Conservation (phyloP, 2,329 filamentous ascomycete species). For the Ophiostoma triangulosporum region DNA sequence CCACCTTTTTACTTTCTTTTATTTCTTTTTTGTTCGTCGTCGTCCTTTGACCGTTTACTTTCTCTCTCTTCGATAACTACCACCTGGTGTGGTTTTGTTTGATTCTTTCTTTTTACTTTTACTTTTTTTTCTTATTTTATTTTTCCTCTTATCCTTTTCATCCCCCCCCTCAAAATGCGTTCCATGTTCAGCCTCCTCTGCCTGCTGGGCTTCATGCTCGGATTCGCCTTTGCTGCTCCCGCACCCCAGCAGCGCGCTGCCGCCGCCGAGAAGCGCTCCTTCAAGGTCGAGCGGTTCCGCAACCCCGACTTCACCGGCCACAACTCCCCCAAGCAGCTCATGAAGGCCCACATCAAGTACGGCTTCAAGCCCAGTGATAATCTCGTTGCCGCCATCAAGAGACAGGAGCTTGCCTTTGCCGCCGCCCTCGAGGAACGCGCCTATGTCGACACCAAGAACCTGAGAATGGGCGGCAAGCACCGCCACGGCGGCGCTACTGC, state of each 20-base stretch:
- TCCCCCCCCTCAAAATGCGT: slow-evolving; percentile 14
- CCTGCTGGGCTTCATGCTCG: slow-evolving; percentile 33
- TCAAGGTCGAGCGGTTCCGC: slow-evolving; percentile 44
- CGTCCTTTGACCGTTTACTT: neutral
- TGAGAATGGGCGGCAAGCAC: slow-evolving; percentile 2
- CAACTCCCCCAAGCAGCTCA: slow-evolving; percentile 47
- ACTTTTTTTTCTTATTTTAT: neutral
- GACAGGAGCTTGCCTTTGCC: slow-evolving; percentile 12
- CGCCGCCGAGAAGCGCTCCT: slow-evolving; percentile 38
- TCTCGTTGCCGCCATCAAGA: slow-evolving; percentile 25
- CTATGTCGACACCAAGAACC: neutral
- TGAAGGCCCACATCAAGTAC: slow-evolving; percentile 57
- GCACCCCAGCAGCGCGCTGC: slow-evolving; percentile 20
- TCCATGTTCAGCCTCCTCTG: slow-evolving; percentile 19
- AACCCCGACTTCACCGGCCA: slow-evolving; percentile 39
- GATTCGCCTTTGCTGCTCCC: slow-evolving; percentile 30
- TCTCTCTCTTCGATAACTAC: neutral
- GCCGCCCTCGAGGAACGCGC: slow-evolving; percentile 7
- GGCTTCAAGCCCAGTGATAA: slow-evolving; percentile 36
- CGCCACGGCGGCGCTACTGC: neutral
- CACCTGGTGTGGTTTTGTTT: slow-evolving; percentile 1
- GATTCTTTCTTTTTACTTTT: neutral
- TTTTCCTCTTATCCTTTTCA: slow-evolving; percentile 3
- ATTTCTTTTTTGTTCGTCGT: neutral
- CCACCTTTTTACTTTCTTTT: no score